Evolutionary conservation across 495 filamentous ascomycete species (phyloP), one percentile per base, ranked within the genome.

Genomic region (Aspergillus homomorphus): DNA sequence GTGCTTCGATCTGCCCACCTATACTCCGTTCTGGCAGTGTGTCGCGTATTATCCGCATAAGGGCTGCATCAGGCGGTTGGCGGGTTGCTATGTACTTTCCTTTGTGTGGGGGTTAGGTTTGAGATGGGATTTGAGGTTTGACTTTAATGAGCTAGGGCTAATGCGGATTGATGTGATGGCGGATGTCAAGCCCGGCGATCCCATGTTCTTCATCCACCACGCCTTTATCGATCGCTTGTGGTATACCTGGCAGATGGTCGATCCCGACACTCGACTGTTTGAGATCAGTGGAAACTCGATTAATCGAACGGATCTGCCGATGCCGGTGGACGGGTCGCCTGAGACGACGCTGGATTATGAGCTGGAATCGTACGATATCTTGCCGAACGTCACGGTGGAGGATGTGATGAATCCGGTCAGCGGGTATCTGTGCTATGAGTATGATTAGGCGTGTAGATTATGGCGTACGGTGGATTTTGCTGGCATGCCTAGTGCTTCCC

Each of bases 181-280:
- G 16, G 43, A 45, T 16, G 43, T 45, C n/a, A 45, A 45, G 16
- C 43, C 43, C 5, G 43, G 43, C 3, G 43, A 45, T 16, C 43
- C 43, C 12, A n/a, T 45, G 43, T 45, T 45, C 20, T 45, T 16
- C 43, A 6, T 45, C n/a, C 43, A 45, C 43, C 43, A 45, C 15
- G 43, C n/a, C 43, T 45, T 18, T 16, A 45, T 45, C 43, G 43
- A 45, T 5, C 43, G 43, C 2, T 16, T 45, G 43, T 45, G 43
- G 43, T 45, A 45, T 20, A n/a, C n/a, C 5, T 45, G 43, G 43
- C 43, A 45, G 43, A 45, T 45, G 43, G 43, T 45, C 43, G 43
- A 45, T 20, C 43, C 43, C 0, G 43, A n/a, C 43, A 45, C n/a
- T 16, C 43, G 43, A 18, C 43, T 45, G 43, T 45, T n/a, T 7